Evolutionary conservation across 129 eudicot genomes (phyloP), one percentile per base, ranked within the genome.

Genomic region (Saussurea involucrata): DNA sequence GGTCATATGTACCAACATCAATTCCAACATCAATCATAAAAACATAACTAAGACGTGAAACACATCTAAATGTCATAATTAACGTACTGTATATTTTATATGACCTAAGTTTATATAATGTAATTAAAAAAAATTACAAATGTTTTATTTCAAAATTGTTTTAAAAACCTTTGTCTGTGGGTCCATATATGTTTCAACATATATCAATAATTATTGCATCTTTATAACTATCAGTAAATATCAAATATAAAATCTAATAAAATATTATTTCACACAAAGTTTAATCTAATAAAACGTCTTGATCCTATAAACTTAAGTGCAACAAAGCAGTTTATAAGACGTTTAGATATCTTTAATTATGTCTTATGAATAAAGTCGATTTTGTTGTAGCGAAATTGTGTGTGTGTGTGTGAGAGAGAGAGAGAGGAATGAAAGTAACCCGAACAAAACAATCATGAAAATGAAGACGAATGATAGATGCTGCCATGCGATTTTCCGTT

Each of bases 361-460:
- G 22, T 53, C 61, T 22, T 49, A 49, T 8, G 4, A 49, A 49
- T 15, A 12, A 44, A 44, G 55, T 2, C 22, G 2, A 53, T 53
- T 53, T 53, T 53, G 7, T 6, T 1, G 49, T 40, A 40, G 49
- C 3, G 15, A 40, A 36, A 7, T 36, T 40, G 1, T 12, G n/a
- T 3, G 5, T 37, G 44, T 7, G 44, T 7, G 2, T 8, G 11
- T 7, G 58, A 13, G 60, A 49, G 21, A 44, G 8, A 17, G 60
- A n/a, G 60, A 37, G 42, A 37, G 46, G 9, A 36, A 37, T 36
- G 42, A 49, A n/a, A 21, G 1, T 3, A 36, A 85, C 88, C 79
- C 71, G 81, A 33, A 85, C 81, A 60, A 85, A 85, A 77, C 88
- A 85, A 15, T 85, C 88, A 32, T 85, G 88, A 42, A 85, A 85